Base-by-base conservation (phyloP, 2,329 filamentous ascomycete genomes). In the Capronia americana region DNA sequence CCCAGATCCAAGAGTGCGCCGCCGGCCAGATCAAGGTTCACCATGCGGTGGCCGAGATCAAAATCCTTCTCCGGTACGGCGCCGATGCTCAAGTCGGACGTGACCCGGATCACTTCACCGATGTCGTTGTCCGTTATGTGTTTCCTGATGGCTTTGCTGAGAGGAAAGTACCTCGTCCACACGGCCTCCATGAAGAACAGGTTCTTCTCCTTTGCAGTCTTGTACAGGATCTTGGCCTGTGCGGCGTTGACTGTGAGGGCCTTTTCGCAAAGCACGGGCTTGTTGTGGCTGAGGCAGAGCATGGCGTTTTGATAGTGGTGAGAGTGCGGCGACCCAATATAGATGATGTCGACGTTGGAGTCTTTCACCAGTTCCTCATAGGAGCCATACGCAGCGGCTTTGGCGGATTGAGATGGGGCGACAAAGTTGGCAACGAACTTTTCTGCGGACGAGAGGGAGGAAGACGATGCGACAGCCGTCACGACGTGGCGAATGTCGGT, bases 221-320 rank as follows among this genome's bases (percentile, higher is more conserved):
- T 87, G 58, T 89, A 86, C 28, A 97, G 84, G 76, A 88, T 88
- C 78, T 86, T 87, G 26, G 90, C 83, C 79, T 97, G 93, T 10
- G 87, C 83, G 2, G 90, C 92, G 70, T 90, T 96, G 69, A 94
- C 91, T 0, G 92, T 96, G 73, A 97, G 89, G 0, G 93, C 87
- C 83, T 97, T 97, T 79, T 97, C 93, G 78, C 92, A 96, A 38
- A 97, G 86, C 32, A 97, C 92, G 74, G 94, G 86, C 84, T 96
- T 97, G 74, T 92, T 91, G 7, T 90, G 91, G 71, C 92, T 86
- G 46, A 97, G 84, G 51, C 89, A 90, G n/a, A 96, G 85, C 87
- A 93, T 92, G 70, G 88, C 86, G 79, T 97, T 94, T 78, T 96
- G 92, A 82, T 93, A 96, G 82, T 97, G 93, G 78, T 96, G 93